phyloP scores from a whole-genome alignment of 1,284 basidiomycete genomes.

The Fistulina hepatica region DNA sequence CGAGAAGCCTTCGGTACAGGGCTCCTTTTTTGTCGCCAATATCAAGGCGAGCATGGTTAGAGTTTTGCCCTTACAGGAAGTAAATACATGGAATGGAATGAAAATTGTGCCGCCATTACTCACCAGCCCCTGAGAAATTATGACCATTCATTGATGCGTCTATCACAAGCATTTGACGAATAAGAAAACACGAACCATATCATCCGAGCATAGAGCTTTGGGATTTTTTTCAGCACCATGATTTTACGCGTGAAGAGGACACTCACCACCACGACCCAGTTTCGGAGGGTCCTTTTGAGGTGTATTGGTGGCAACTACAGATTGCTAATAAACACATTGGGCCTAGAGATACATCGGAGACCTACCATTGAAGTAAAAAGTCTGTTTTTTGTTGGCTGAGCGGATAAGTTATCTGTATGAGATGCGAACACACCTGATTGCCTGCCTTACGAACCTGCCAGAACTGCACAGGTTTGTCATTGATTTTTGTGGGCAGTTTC shows the following conservation, averaged over 20 bases:
- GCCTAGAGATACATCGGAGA: constrained; percentile 6
- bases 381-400: constrained; percentile 22
- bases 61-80: constrained; percentile 60
- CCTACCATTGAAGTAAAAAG: constrained; percentile 60
- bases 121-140: constrained; percentile 29
- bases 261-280: constrained; percentile 53
- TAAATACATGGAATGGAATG: constrained; percentile 6
- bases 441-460: too few relatives aligned
- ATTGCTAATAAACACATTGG: background rate
- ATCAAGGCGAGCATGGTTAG: constrained; percentile 72
- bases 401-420: background rate
- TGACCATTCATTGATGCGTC: background rate
- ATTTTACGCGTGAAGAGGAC: background rate
- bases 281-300: constrained; percentile 55
- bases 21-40: constrained; percentile 61
- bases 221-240: background rate
- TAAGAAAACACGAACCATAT: constrained; percentile 55
- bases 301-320: constrained; percentile 64
- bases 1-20: constrained; percentile 38
- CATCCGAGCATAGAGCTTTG: constrained; percentile 70
- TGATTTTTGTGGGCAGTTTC: constrained; percentile 48
- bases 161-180: constrained; percentile 1
- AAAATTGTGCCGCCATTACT: constrained; percentile 5
- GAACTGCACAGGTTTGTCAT: constrained; percentile 75
- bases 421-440: too few relatives aligned